phyloP scores from a whole-genome alignment of 371 early-diverging fungal genomes.

The Mycotypha africana region DNA sequence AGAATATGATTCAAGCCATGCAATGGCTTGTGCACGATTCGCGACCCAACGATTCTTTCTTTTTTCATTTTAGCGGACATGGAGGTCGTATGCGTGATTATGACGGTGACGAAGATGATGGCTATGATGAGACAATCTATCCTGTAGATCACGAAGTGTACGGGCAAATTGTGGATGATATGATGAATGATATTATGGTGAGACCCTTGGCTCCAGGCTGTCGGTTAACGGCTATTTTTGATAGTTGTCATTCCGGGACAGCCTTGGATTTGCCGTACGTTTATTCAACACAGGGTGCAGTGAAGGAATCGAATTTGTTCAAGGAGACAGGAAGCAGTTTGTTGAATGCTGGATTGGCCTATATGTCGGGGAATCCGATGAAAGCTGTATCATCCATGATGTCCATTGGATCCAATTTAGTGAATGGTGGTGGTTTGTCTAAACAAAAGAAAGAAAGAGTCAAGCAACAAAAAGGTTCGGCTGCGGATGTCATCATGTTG shows the following conservation, averaged over 20 bases:
- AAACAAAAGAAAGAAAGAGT: slow-evolving; percentile 23
- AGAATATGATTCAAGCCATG: slow-evolving; percentile 82
- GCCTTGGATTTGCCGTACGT: slow-evolving; percentile 80
- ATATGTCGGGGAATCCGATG: slow-evolving; percentile 32
- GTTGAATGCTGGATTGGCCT: slow-evolving; percentile 42
- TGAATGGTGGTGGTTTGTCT: slow-evolving; percentile 24
- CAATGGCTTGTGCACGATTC: slow-evolving; percentile 83
- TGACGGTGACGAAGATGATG: slow-evolving; percentile 83
- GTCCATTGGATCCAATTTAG: slow-evolving; percentile 35
- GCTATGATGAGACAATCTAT: slow-evolving; percentile 47
- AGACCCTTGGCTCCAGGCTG: slow-evolving; percentile 74
- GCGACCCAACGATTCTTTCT: slow-evolving; percentile 73
- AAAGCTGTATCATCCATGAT: slow-evolving; percentile 36
- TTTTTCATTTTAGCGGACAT: slow-evolving; percentile 89
- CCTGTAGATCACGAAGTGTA: slow-evolving; percentile 73
- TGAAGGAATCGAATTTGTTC: slow-evolving; percentile 43
- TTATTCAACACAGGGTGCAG: slow-evolving; percentile 64
- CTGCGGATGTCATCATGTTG: slow-evolving; percentile 79
- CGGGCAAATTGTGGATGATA: slow-evolving; percentile 86
- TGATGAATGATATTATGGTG: slow-evolving; percentile 77
- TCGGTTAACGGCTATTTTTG: slow-evolving; percentile 78
- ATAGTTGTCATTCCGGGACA: slow-evolving; percentile 78
- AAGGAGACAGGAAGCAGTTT: slow-evolving; percentile 37
- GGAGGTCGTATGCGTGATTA: slow-evolving; percentile 63
- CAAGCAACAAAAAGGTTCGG: slow-evolving; percentile 43